Evolutionary conservation across 192 early-diverging fungal genomes (phyloP), one percentile per base, ranked within the genome.

Genomic region (Coemansia sp.): DNA sequence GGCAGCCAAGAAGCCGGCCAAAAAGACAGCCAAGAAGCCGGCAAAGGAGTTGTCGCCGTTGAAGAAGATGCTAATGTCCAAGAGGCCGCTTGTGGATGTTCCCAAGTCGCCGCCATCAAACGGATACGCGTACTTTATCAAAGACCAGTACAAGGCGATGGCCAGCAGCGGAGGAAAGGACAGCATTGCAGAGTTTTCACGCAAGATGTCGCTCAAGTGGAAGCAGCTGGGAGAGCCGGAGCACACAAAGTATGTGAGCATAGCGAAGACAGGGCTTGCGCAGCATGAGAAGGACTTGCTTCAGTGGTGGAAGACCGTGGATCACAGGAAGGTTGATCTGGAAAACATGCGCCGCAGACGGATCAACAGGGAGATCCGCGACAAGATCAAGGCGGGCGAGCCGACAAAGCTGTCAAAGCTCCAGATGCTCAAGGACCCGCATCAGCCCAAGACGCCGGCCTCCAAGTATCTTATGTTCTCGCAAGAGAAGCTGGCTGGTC

Each of bases 291-390:
- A 60, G 32, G 40, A 44, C 11, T 9, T 74, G 66, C 68, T 75
- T 16, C n/a, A 68, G 50, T 83, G 75, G 75, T 83, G 80, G 80
- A 53, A 20, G 13, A 62, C 61, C 7, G 69, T 48, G 11, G 80
- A 83, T 44, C 71, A n/a, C 43, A 50, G 25, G 13, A 41, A 69
- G 59, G 65, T 83, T 2, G 54, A 67, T 16, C 67, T 83, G 41
- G 80, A 83, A 68, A 83, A 83, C 60, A 48, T 22, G 63, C 75
- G 80, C 37, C 71, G 80, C 16, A 66, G 48, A 37, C 75, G 80
- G 37, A 11, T 41, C 58, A 76, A 67, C 65, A 40, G 9, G 39
- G 2, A 13, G 39, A 44, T 56, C 20, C 37, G 38, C 13, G 57
- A 40, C 10, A 59, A 40, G 38, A 14, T 16, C 39, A 41, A 59